A percentile compares a stretch with the other conserved stretches of the same genome.
These are phyloP conservation scores for Candida maesae DNA, from an alignment of 805 yeast species.

Conservation along the genomic window DNA sequence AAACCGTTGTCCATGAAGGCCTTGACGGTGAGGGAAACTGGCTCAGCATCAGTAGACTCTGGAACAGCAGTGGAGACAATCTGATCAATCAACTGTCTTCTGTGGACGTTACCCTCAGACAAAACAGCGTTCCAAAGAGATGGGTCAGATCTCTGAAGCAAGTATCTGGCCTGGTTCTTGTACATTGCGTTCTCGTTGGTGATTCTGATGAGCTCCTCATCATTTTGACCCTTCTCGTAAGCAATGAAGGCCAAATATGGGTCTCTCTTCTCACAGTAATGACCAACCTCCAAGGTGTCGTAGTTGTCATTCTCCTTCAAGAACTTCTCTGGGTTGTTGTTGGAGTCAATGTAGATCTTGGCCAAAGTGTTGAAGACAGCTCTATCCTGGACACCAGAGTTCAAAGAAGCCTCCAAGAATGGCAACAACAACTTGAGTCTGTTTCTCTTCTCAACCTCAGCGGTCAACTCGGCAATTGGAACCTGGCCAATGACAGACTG, in stretches of 20 bases:
- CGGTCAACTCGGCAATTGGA: conserved; percentile 83
- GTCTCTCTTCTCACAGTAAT: conserved; percentile 97
- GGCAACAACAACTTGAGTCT: conserved; percentile 89
- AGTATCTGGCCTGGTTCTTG: conserved; percentile 97
- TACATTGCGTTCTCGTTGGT: conserved; percentile 98
- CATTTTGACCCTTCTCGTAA: conserved; percentile 92
- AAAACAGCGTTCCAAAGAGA: conserved; percentile 80
- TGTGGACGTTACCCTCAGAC: conserved; percentile 70
- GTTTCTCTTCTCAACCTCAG: conserved; percentile 95
- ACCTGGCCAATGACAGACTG: conserved; percentile 90
- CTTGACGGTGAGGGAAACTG: conserved; percentile 88
- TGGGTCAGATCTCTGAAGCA: conserved; percentile 83
- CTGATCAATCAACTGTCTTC: conserved; percentile 90
- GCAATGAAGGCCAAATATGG: conserved; percentile 98
- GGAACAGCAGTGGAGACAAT: conserved; percentile 96
- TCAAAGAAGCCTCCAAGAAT: conserved; percentile 83
- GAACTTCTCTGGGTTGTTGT: conserved; percentile 96
- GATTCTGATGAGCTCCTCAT: conserved; percentile 81
- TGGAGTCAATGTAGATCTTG: conserved; percentile 95
- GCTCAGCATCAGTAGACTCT: conserved; percentile 88
- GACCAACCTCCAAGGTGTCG: conserved; percentile 94
- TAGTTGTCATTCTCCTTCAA: conserved; percentile 85
- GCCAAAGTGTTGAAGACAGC: conserved; percentile 95
- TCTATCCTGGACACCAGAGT: conserved; percentile 80
- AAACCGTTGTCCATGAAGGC: conserved; percentile 94